These are phyloP conservation scores for Penicillium sp. DNA, from an alignment of 2,329 filamentous ascomycete genomes.

Conservation along the genomic window DNA sequence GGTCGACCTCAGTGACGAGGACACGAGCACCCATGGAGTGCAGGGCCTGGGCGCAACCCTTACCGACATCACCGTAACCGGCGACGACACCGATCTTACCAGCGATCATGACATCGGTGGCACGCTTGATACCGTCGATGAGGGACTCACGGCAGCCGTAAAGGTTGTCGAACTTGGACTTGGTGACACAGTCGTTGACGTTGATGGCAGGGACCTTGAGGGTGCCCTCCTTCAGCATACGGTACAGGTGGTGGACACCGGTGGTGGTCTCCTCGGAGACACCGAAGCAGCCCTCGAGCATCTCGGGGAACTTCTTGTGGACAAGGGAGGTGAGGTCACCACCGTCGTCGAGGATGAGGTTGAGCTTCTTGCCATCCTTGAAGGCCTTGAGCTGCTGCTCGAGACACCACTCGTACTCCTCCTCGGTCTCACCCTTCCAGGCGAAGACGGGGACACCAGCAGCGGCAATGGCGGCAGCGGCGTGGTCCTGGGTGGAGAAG, in stretches of 20 bases:
- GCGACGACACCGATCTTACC: conserved; percentile 98
- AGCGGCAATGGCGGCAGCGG: conserved; percentile 94
- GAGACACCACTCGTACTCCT: conserved; percentile 99
- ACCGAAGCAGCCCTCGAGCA: conserved; percentile 97
- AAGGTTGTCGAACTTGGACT: conserved; percentile 99
- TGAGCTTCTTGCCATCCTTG: conserved; percentile 94
- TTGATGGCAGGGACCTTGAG: conserved; percentile 96
- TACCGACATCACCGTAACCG: conserved; percentile 98
- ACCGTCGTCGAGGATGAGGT: conserved; percentile 98
- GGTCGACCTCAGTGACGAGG: conserved; percentile 94
- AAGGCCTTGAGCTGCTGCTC: conserved; percentile 96
- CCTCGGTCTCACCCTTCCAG: conserved; percentile 93
- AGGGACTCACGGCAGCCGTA: conserved; percentile 99
- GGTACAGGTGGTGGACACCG: conserved; percentile 98
- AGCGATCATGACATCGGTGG: conserved; percentile 99
- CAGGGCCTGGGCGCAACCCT: conserved; percentile 95
- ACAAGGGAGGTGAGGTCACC: conserved; percentile 95
- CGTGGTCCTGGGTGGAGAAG: conserved; percentile 98
- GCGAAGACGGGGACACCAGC: conserved; percentile 85
- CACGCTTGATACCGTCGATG: conserved; percentile 99
- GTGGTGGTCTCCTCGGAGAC: conserved; percentile 99
- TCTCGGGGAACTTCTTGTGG: conserved; percentile 97
- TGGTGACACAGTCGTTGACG: conserved; percentile 99
- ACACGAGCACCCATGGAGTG: conserved; percentile 97
- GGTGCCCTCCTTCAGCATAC: conserved; percentile 87